phyloP scores from a whole-genome alignment of 257 asterid species.

The Lycium barbarum region DNA sequence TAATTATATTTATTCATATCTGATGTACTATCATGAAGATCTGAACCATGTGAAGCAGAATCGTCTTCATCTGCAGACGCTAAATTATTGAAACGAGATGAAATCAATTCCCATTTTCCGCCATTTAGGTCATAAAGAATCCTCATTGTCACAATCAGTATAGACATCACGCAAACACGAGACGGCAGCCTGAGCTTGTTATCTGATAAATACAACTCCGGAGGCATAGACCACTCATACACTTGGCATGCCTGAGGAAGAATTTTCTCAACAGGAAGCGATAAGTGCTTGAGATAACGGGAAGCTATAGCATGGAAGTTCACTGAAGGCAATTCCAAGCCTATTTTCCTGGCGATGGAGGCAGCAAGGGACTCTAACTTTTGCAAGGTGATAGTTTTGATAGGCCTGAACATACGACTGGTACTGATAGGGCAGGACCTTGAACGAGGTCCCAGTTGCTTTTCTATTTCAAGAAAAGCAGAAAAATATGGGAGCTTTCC shows the following conservation, averaged over 20 bases:
- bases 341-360: constrained; percentile 59
- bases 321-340: constrained; percentile 75
- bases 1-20: constrained; percentile 38
- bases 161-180: constrained; percentile 74
- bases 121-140: constrained; percentile 69
- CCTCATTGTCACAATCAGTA: constrained; percentile 73
- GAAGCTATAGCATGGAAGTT: constrained; percentile 74
- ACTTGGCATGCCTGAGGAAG: constrained; percentile 67
- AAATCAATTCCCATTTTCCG: constrained; percentile 76
- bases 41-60: constrained; percentile 36
- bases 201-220: constrained; percentile 66
- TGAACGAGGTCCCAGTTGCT: constrained; percentile 62
- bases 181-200: constrained; percentile 65
- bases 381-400: constrained; percentile 55
- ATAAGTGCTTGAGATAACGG: constrained; percentile 54
- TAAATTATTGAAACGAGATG: constrained; percentile 43
- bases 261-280: constrained; percentile 59
- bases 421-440: constrained; percentile 63
- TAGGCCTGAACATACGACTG: constrained; percentile 75
- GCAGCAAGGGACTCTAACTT: constrained; percentile 77
- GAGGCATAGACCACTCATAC: constrained; percentile 77
- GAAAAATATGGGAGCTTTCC: constrained; percentile 87
- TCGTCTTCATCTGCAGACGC: constrained; percentile 28
- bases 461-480: constrained; percentile 62
- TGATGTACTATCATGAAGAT: constrained; percentile 31